Evolutionary conservation across 2,329 filamentous ascomycete genomes (phyloP).

Genomic region (Phialemonium atrogriseum): DNA sequence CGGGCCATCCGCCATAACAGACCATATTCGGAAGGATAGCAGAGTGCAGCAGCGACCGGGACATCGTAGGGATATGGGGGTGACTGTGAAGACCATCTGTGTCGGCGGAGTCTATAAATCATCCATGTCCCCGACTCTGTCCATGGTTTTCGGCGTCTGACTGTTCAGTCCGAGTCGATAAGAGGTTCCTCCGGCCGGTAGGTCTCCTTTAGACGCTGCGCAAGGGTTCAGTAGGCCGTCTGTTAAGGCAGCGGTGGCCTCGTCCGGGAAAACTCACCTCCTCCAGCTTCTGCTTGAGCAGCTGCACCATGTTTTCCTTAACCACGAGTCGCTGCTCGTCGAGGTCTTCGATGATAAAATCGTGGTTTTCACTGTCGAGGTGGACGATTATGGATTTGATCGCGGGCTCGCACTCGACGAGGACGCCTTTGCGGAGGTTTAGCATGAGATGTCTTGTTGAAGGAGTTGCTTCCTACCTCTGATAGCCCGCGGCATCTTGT

Average conservation of each 20-base stretch:
- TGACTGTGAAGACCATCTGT: no score
- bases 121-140: no score
- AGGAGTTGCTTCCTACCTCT: background rate
- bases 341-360: constrained; percentile 72
- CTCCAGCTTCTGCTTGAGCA: constrained; percentile 61
- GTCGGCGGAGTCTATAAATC: no score
- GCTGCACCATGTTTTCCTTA: constrained; percentile 62
- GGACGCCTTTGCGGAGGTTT: constrained; percentile 42
- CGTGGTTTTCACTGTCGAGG: constrained; percentile 62
- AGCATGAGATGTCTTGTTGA: background rate
- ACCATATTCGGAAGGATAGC: no score
- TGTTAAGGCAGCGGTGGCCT: background rate
- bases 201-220: constrained; percentile 22
- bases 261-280: constrained; percentile 40
- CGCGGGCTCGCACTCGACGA: constrained; percentile 77
- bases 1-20: no score
- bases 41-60: no score
- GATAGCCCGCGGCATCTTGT: constrained; percentile 5
- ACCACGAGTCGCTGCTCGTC: constrained; percentile 70
- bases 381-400: constrained; percentile 80
- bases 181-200: constrained; percentile 21
- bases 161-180: background rate
- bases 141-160: constrained; percentile 12
- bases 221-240: background rate
- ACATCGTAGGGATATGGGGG: no score